Evolutionary conservation across 768 basidiomycete species (phyloP), one percentile per base, ranked within the genome.

Genomic region (Russula abietina): DNA sequence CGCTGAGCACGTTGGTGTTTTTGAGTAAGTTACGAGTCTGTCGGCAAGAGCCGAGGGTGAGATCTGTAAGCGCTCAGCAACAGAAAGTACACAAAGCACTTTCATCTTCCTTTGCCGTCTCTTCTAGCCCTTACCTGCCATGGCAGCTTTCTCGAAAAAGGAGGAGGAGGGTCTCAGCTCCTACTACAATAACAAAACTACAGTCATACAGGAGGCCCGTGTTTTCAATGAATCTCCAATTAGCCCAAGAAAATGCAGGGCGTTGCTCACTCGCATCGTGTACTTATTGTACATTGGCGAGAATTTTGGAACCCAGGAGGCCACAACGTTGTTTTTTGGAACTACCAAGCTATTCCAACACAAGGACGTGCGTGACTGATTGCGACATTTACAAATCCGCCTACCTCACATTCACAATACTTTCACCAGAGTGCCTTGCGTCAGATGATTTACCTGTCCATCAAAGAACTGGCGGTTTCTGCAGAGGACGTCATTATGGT

Each of bases 401-500:
- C 3, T 39, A 39, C 50, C 36, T 36, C 17, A 26, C 54, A 52
- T 41, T 49, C 17, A 63, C 52, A 38, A 5, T 28, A 52, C 60
- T 46, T 22, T 57, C 63, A 19, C 75, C 38, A 98, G 95, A 88
- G 88, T 70, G 95, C 95, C 11, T 80, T 99, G 65, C 87, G 97
- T 61, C 97, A 99, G 75, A 95, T 94, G 79, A 95, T 99, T 28
- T 99, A 99, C 78, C 82, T 99, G 63, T 91, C 96, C 56, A 98
- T 99, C 79, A 99, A 98, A 79, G 97, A 99, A 75, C 82, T 99
- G 12, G 89, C 94, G 32, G 86, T 84, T 39, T 88, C 89, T n/a
- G 93, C 97, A 17, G 94, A 99, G 75, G 96, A 98, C 79, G 93
- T 98, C 32, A 97, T 99, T 69, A 99, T 99, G 93, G 95, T 98